These are phyloP conservation scores for Balakata baccata DNA, from an alignment of 345 rosid species.

Conservation along the genomic window DNA sequence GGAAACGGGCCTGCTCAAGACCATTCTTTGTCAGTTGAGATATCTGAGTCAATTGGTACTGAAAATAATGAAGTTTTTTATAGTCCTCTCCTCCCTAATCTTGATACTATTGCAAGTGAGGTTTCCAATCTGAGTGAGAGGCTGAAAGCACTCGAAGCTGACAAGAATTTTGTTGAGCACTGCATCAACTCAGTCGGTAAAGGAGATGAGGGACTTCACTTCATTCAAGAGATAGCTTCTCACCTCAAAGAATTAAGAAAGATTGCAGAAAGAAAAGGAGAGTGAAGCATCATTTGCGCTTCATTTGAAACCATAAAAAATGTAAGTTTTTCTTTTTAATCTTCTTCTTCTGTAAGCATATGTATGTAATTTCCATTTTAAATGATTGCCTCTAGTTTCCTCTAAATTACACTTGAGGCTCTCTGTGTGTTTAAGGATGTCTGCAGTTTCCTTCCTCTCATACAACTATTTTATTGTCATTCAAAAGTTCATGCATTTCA, in stretches of 20 bases:
- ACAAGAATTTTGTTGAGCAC: slow-evolving; percentile 46
- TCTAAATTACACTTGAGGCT: too few species aligned
- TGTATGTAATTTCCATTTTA: background rate
- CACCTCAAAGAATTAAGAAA: slow-evolving; percentile 41
- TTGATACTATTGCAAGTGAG: slow-evolving; percentile 26
- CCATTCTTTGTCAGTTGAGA: slow-evolving; percentile 15
- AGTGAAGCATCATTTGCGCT: slow-evolving; percentile 29
- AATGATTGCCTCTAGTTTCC: background rate
- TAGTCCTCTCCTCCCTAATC: background rate
- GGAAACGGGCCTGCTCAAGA: slow-evolving; percentile 9
- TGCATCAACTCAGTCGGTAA: slow-evolving; percentile 39
- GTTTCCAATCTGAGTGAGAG: slow-evolving; percentile 42
- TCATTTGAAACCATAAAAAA: slow-evolving; percentile 18
- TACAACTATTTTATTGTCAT: too few species aligned
- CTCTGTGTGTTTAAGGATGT: too few species aligned
- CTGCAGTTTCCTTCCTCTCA: too few species aligned
- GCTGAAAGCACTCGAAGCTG: slow-evolving; percentile 47
- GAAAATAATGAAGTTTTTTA: slow-evolving; percentile 9
- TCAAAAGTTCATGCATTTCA: too few species aligned
- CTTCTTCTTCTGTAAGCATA: too few species aligned
- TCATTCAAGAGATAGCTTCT: slow-evolving; percentile 49
- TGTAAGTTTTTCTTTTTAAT: slow-evolving; percentile 26
- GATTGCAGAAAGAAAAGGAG: slow-evolving; percentile 28
- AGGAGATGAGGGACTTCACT: slow-evolving; percentile 43
- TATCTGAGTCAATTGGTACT: background rate